Percentiles rank a stretch among this genome's conserved stretches.
Evolutionary conservation across 306 rosid genomes (phyloP).

Genomic region (Albizia julibrissin): DNA sequence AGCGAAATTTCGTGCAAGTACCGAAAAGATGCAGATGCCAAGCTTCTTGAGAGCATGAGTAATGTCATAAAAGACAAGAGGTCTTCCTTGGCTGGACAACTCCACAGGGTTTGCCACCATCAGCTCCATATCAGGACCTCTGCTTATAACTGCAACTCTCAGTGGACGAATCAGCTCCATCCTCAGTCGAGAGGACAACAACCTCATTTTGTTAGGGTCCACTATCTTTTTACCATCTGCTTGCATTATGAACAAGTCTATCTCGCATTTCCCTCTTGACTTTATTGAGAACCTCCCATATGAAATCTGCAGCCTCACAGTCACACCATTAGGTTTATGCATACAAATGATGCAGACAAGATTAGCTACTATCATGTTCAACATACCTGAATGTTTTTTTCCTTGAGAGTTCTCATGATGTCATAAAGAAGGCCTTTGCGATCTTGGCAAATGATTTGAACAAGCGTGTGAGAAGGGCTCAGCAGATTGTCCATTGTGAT

Average conservation of each 20-base stretch:
- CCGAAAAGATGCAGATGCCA: slow-evolving; percentile 77
- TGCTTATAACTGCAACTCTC: slow-evolving; percentile 72
- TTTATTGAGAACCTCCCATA: slow-evolving; percentile 78
- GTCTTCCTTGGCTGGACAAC: slow-evolving; percentile 89
- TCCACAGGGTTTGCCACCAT: slow-evolving; percentile 93
- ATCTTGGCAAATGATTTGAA: slow-evolving; percentile 81
- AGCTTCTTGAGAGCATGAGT: slow-evolving; percentile 87
- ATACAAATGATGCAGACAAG: neutral
- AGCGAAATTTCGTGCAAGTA: slow-evolving; percentile 37
- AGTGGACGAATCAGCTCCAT: slow-evolving; percentile 79
- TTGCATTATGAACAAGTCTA: slow-evolving; percentile 93
- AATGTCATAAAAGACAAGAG: slow-evolving; percentile 89
- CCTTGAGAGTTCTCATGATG: slow-evolving; percentile 95
- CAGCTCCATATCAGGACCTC: slow-evolving; percentile 87
- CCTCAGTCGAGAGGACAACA: slow-evolving; percentile 65
- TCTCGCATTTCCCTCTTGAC: slow-evolving; percentile 66
- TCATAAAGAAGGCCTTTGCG: slow-evolving; percentile 95
- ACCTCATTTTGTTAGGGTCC: slow-evolving; percentile 72
- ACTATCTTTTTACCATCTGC: slow-evolving; percentile 85
- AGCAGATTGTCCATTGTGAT: slow-evolving; percentile 67
- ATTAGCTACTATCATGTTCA: neutral
- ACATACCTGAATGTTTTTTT: slow-evolving; percentile 81
- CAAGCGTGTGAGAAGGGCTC: slow-evolving; percentile 92
- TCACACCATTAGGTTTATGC: neutral
- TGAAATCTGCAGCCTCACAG: slow-evolving; percentile 65